Evolutionary conservation across 169 alveolate genomes (phyloP).

Genomic region (Pseudocohnilembus persalinus): DNA sequence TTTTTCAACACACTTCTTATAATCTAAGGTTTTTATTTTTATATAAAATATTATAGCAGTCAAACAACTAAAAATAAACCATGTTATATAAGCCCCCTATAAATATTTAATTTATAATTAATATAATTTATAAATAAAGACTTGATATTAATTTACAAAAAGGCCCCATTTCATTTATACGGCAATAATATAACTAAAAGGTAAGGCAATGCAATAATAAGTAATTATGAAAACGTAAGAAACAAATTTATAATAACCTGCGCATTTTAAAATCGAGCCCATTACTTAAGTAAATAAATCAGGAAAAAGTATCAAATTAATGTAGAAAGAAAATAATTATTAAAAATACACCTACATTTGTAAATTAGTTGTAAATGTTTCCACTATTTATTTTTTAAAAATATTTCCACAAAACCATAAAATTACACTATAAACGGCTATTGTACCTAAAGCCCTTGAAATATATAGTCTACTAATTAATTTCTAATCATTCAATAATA

Average conservation of each 20-base stretch:
- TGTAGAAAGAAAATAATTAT: not conserved
- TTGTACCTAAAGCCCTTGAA: not conserved
- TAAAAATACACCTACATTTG: not conserved
- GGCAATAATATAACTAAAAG: not conserved
- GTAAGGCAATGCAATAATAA: not conserved
- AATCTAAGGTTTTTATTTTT: not conserved
- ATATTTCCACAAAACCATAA: not conserved
- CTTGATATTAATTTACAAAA: not conserved
- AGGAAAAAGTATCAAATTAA: not conserved
- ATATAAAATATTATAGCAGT: not conserved
- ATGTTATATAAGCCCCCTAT: not conserved
- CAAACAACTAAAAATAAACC: not conserved
- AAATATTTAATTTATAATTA: too few species aligned
- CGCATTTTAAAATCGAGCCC: not conserved
- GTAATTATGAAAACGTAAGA: not conserved
- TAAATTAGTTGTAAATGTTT: not conserved
- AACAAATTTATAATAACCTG: not conserved
- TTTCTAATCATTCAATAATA: not conserved
- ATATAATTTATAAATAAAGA: not conserved
- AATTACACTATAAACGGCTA: not conserved
- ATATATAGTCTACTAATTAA: too few species aligned
- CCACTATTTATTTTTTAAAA: not conserved
- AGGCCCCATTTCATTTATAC: not conserved
- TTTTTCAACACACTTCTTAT: not conserved
- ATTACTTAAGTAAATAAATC: not conserved